Conservation (phyloP, 2,329 filamentous ascomycete genomes). For the Aspergillus pseudotamarii region DNA sequence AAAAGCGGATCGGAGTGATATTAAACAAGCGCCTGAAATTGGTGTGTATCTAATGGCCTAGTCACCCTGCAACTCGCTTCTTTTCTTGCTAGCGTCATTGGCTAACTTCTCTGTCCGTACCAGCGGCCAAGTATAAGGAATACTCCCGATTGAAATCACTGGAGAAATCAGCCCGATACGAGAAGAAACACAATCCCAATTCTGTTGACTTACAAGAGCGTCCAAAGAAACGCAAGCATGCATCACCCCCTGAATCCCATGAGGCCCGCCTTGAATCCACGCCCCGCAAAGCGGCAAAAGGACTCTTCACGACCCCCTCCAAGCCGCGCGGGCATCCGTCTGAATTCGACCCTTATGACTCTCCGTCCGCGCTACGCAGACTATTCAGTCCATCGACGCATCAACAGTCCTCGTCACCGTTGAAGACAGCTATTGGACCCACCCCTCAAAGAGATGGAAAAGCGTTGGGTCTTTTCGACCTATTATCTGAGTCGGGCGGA, state of each 20-base stretch:
- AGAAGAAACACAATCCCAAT: conserved; percentile 19
- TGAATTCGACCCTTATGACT: conserved; percentile 49
- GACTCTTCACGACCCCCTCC: conserved; percentile 36
- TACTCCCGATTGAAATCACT: conserved; percentile 47
- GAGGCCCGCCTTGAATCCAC: conserved; percentile 26
- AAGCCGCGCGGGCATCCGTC: conserved; percentile 39
- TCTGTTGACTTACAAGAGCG: conserved; percentile 22
- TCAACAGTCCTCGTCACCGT: conserved; percentile 30
- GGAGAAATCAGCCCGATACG: conserved; percentile 28
- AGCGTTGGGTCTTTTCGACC: conserved; percentile 51
- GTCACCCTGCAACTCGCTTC: not conserved
- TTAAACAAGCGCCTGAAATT: conserved; percentile 49
- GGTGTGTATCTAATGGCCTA: conserved; percentile 31
- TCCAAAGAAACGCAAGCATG: conserved; percentile 37
- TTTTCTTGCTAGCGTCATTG: not conserved
- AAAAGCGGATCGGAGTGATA: conserved; percentile 51
- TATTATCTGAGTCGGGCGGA: conserved; percentile 46
- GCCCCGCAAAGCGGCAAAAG: conserved; percentile 39
- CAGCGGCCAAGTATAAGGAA: conserved; percentile 52
- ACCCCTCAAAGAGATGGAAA: conserved; percentile 54
- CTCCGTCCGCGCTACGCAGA: conserved; percentile 41
- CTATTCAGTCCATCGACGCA: conserved; percentile 42
- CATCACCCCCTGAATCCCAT: conserved; percentile 31
- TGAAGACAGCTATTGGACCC: conserved; percentile 48
- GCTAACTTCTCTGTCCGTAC: not conserved